Conservation (phyloP, 2,329 filamentous ascomycete genomes). For the Aureobasidium melanogenum region DNA sequence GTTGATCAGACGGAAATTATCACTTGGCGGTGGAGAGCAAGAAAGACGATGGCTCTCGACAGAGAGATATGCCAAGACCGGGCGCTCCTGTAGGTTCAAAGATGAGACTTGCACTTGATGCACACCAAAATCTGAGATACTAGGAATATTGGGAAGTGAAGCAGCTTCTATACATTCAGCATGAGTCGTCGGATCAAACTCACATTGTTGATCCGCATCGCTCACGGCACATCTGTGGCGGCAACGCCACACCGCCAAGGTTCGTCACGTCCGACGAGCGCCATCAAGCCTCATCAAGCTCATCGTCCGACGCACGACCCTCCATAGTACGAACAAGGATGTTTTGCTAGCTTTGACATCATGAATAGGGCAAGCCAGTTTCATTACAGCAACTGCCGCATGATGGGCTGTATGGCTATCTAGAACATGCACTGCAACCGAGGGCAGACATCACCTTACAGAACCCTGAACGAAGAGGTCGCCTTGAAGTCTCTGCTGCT, state of each 20-base stretch:
- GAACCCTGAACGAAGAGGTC: slow-evolving; percentile 1
- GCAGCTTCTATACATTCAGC: background rate
- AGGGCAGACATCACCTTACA: background rate
- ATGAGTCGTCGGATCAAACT: background rate
- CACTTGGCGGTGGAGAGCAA: background rate
- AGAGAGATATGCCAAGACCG: background rate
- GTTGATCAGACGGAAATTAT: background rate
- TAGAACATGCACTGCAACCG: background rate
- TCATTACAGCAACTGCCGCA: background rate
- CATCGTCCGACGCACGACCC: background rate
- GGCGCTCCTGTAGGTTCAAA: background rate
- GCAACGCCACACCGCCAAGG: background rate
- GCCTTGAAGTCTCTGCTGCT: slow-evolving; percentile 19
- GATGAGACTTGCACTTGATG: background rate
- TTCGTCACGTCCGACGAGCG: background rate
- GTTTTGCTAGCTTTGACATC: background rate
- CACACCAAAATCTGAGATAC: background rate
- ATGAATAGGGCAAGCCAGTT: background rate
- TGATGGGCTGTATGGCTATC: background rate
- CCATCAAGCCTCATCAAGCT: slow-evolving; percentile 3
- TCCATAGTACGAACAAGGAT: background rate
- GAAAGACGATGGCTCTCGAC: background rate
- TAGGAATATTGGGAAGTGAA: background rate
- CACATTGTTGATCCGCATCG: background rate
- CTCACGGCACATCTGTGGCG: background rate